A percentile compares a stretch with the other conserved stretches of the same genome.
phyloP scores from a whole-genome alignment of 78 protist species.

The Polysphondylium violaceum region DNA sequence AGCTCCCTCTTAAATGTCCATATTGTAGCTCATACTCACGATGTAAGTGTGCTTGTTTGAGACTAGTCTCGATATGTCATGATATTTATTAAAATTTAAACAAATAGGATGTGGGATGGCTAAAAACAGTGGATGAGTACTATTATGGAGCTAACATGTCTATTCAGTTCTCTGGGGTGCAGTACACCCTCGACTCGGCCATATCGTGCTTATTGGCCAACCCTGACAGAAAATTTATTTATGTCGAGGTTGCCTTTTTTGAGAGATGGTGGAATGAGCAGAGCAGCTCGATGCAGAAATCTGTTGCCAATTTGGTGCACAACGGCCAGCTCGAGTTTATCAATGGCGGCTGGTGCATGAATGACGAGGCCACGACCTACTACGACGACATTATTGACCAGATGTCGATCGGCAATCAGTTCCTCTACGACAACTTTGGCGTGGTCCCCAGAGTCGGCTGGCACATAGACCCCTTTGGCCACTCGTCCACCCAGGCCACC shows the following conservation, averaged over 20 bases:
- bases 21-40: constrained; percentile 81
- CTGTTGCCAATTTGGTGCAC: constrained; percentile 76
- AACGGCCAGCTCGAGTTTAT: constrained; percentile 88
- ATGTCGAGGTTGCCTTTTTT: constrained; percentile 91
- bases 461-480: constrained; percentile 96
- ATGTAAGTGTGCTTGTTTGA: constrained; percentile 21
- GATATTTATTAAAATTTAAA: too few relatives aligned
- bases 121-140: constrained; percentile 93
- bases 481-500: constrained; percentile 79
- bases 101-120: constrained; percentile 95
- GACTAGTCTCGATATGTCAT: not conserved
- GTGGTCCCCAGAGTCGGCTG: constrained; percentile 41
- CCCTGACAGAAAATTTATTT: constrained; percentile 88
- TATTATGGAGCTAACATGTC: constrained; percentile 83
- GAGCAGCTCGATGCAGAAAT: constrained; percentile 19
- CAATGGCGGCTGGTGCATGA: constrained; percentile 95
- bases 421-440: constrained; percentile 67
- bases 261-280: constrained; percentile 93
- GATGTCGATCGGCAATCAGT: constrained; percentile 79
- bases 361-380: constrained; percentile 95
- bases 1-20: constrained; percentile 58
- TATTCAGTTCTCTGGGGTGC: constrained; percentile 85
- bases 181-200: constrained; percentile 79
- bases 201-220: constrained; percentile 53
- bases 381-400: constrained; percentile 82